Evolutionary conservation across 306 rosid genomes (phyloP), one percentile per base, ranked within the genome.

Genomic region (Prosopis cineraria): DNA sequence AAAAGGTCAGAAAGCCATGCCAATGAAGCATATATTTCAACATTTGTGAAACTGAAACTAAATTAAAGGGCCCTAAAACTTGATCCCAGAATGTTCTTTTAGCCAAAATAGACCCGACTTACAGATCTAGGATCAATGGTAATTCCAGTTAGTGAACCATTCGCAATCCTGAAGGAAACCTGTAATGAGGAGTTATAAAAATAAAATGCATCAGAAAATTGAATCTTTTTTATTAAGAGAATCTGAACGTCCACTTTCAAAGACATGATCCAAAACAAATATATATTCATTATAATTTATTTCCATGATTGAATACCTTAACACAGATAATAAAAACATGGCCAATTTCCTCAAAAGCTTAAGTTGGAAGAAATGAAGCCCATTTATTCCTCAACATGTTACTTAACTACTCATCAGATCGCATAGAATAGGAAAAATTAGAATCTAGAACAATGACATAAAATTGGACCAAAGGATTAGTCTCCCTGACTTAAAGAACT

Each of bases 81-180:
- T 71, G 36, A 66, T 31, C 68, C n/a, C 70, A 72, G 52, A 31
- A 19, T 53, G 37, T 5, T 58, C 27, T 59, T 65, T 43, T 64
- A 17, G 47, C 78, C 71, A 72, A 79, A 82, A 41, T 22, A 64
- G 72, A 45, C 70, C 11, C 65, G 20, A 86, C 98, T 95, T 85
- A 95, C 99, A 78, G 95, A 83, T 93, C 88, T 89, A n/a, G 96
- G 83, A 85, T 93, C 96, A 68, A 88, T 59, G 29, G 87, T 62
- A 78, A 93, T 82, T 84, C 98, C 96, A 80, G 99, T 92, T 72
- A 88, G 68, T n/a, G 99, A 90, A 68, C 94, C 96, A 76, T 98
- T 98, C 47, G 65, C 88, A 78, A 95, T 82, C 89, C 87, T 95
- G 90, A 89, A 91, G 10, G 93, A 93, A 50, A 81, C 97, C 98